A percentile compares a stretch with the other conserved stretches of the same genome.
Conservation (phyloP, 148 eudicot species). For the Agrostemma githago region DNA sequence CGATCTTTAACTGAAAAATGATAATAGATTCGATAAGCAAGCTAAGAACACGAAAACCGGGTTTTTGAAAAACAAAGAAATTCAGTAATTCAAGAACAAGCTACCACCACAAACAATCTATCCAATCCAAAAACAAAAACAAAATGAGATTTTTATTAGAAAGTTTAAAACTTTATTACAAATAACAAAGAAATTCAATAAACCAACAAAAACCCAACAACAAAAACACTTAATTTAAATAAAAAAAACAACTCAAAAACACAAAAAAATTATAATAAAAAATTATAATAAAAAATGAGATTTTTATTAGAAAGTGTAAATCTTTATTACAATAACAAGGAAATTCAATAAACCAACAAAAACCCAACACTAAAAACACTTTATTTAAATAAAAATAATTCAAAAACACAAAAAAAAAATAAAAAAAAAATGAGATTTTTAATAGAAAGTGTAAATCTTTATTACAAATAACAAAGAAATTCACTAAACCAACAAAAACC, state of each 20-base stretch:
- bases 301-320: background rate
- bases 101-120: too few relatives aligned
- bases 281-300: too few relatives aligned
- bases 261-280: too few relatives aligned
- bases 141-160: too few relatives aligned
- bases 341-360: background rate
- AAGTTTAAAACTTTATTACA: background rate
- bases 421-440: too few relatives aligned
- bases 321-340: background rate
- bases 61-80: constrained; percentile 5
- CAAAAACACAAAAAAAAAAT: background rate
- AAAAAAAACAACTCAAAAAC: background rate
- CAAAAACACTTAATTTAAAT: background rate
- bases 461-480: background rate
- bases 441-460: background rate
- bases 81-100: too few relatives aligned
- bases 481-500: too few relatives aligned
- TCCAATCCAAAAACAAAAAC: too few relatives aligned
- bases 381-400: background rate
- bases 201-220: background rate
- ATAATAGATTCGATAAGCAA: too few relatives aligned
- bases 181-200: background rate
- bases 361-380: background rate
- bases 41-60: too few relatives aligned
- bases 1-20: too few relatives aligned